Evolutionary conservation across 2,329 filamentous ascomycete species (phyloP).

Genomic region (Macrophomina pseudophaseolina): DNA sequence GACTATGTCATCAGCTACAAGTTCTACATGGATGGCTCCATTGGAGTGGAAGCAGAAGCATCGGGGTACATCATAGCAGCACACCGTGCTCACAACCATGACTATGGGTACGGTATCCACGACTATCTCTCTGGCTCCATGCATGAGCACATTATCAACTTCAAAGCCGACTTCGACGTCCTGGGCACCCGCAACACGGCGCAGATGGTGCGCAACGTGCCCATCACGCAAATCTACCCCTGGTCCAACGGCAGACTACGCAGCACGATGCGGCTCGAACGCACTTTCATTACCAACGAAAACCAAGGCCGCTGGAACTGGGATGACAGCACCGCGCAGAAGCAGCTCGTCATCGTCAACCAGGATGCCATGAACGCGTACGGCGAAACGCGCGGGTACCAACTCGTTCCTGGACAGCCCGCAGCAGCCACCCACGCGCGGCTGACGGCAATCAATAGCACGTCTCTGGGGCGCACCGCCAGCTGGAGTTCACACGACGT

Average conservation of each 20-base stretch:
- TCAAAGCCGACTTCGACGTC: slow-evolving; percentile 49
- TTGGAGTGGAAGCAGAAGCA: slow-evolving; percentile 34
- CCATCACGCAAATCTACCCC: slow-evolving; percentile 46
- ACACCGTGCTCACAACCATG: slow-evolving; percentile 35
- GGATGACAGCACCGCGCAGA: slow-evolving; percentile 52
- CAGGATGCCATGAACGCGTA: not conserved
- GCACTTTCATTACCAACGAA: slow-evolving; percentile 45
- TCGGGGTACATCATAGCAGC: slow-evolving; percentile 37
- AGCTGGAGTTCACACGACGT: slow-evolving; percentile 59
- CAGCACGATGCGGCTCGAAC: slow-evolving; percentile 59
- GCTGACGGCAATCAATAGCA: slow-evolving; percentile 45
- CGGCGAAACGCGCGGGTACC: no score
- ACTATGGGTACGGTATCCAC: slow-evolving; percentile 48
- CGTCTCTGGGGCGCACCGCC: slow-evolving; percentile 52
- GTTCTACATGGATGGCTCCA: slow-evolving; percentile 37
- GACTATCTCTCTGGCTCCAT: slow-evolving; percentile 42
- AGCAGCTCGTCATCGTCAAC: not conserved
- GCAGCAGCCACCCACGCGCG: not conserved
- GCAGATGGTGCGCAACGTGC: slow-evolving; percentile 36
- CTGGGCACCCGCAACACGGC: slow-evolving; percentile 44
- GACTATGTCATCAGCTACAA: slow-evolving; percentile 38
- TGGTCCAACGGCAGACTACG: slow-evolving; percentile 56
- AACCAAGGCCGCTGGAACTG: slow-evolving; percentile 51
- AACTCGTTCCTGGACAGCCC: no score
- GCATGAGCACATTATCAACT: slow-evolving; percentile 48